Evolutionary conservation across 2,329 filamentous ascomycete species (phyloP).

Genomic region (Trichoderma sp.): DNA sequence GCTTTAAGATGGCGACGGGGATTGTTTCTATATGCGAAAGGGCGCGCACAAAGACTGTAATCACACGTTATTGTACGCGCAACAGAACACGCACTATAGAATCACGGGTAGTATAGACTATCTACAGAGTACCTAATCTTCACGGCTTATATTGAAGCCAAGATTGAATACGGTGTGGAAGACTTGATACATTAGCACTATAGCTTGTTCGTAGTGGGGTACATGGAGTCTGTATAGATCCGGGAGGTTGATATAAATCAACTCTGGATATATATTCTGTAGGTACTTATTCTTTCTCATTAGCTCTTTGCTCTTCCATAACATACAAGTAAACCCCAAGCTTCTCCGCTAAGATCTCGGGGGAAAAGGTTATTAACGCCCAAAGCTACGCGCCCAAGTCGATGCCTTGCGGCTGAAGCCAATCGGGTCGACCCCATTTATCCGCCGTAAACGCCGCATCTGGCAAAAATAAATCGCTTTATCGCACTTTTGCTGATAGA

Average conservation of each 20-base stretch:
- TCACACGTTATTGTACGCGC: not conserved
- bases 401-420: not conserved
- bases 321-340: not conserved
- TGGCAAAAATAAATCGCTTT: not conserved
- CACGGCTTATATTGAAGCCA: not conserved
- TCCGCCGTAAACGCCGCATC: not conserved
- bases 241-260: not conserved
- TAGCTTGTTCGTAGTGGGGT: not conserved
- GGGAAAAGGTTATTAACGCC: not conserved
- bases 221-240: not conserved
- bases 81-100: not conserved
- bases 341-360: not conserved
- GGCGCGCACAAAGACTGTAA: not conserved
- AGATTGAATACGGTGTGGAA: not conserved
- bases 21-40: not conserved
- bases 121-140: not conserved
- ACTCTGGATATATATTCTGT: not conserved
- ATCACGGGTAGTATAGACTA: not conserved
- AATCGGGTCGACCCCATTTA: not conserved
- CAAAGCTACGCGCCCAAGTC: not conserved
- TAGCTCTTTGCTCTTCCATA: not conserved
- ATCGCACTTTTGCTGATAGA: not conserved
- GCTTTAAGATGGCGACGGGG: not conserved
- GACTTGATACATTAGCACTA: not conserved
- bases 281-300: not conserved